Percentiles rank a stretch among this genome's conserved stretches.
These are phyloP conservation scores for Monosporozyma servazzii DNA, from an alignment of 805 yeast species.

Conservation along the genomic window DNA sequence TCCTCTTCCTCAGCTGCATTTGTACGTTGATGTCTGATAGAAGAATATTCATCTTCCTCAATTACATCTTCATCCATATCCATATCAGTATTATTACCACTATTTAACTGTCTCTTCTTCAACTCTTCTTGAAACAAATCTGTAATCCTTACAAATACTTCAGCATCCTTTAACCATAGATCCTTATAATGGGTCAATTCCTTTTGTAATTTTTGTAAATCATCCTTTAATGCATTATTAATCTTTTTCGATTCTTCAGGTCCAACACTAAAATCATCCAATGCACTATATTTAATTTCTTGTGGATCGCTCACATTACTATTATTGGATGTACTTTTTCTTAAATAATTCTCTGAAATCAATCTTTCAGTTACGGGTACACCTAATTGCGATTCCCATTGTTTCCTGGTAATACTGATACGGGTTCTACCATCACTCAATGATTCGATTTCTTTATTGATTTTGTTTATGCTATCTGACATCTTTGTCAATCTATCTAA, in stretches of 20 bases:
- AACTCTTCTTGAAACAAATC: slow-evolving; percentile 21
- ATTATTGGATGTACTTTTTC: slow-evolving; percentile 2
- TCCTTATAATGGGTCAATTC: slow-evolving; percentile 19
- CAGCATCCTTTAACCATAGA: slow-evolving; percentile 27
- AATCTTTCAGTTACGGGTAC: slow-evolving; percentile 14
- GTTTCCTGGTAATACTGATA: slow-evolving; percentile 15
- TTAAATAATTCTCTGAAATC: slow-evolving; percentile 16
- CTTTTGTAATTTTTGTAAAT: slow-evolving; percentile 14
- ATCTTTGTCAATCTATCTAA: slow-evolving; percentile 16
- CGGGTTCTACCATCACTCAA: slow-evolving; percentile 18
- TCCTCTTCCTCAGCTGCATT: background rate
- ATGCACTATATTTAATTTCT: slow-evolving; percentile 14
- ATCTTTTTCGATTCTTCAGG: slow-evolving; percentile 19
- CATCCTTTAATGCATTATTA: slow-evolving; percentile 15
- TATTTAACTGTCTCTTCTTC: background rate
- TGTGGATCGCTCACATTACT: background rate
- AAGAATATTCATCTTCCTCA: slow-evolving; percentile 1
- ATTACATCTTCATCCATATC: slow-evolving; percentile 9
- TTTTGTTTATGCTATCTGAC: slow-evolving; percentile 16
- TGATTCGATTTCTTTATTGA: slow-evolving; percentile 19
- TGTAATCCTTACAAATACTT: slow-evolving; percentile 20
- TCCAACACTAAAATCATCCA: slow-evolving; percentile 23
- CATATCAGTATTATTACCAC: slow-evolving; percentile 9
- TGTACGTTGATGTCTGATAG: background rate
- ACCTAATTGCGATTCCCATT: slow-evolving; percentile 26